A percentile compares a stretch with the other conserved stretches of the same genome.
phyloP scores from a whole-genome alignment of 345 rosid species.

The Gossypium ekmanianum region DNA sequence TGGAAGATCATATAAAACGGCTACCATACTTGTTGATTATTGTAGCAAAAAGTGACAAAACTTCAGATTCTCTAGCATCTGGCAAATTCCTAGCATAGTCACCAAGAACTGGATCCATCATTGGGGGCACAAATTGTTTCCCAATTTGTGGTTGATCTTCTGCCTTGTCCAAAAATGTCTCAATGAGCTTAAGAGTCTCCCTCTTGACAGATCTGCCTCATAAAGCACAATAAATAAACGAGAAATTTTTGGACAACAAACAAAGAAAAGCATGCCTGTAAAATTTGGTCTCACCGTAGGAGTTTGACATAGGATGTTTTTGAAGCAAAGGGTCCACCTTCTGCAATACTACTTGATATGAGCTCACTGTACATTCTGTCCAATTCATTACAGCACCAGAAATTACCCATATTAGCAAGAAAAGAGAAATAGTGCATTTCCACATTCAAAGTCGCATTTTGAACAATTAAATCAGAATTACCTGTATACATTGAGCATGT shows the following conservation, averaged over 20 bases:
- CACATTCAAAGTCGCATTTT: background rate
- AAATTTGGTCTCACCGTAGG: slow-evolving; percentile 49
- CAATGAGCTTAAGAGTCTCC: slow-evolving; percentile 95
- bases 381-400: slow-evolving; percentile 15
- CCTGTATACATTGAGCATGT: slow-evolving; percentile 99
- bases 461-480: slow-evolving; percentile 22
- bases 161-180: slow-evolving; percentile 98
- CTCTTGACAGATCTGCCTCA: slow-evolving; percentile 91
- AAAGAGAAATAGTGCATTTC: background rate
- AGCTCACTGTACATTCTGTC: slow-evolving; percentile 99
- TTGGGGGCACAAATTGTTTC: slow-evolving; percentile 96
- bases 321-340: slow-evolving; percentile 90
- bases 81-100: slow-evolving; percentile 98
- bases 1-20: background rate
- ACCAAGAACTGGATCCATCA: slow-evolving; percentile 98
- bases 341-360: slow-evolving; percentile 86
- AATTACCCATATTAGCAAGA: slow-evolving; percentile 7
- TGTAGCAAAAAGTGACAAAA: slow-evolving; percentile 91
- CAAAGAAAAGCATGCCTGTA: slow-evolving; percentile 12
- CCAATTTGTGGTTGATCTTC: slow-evolving; percentile 97
- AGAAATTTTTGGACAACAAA: background rate
- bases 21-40: slow-evolving; percentile 86
- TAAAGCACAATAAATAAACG: slow-evolving; percentile 10
- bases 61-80: slow-evolving; percentile 99
- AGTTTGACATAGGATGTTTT: slow-evolving; percentile 90